Evolutionary conservation across 306 rosid genomes (phyloP), one percentile per base, ranked within the genome.

Genomic region (Acmispon strigosus): DNA sequence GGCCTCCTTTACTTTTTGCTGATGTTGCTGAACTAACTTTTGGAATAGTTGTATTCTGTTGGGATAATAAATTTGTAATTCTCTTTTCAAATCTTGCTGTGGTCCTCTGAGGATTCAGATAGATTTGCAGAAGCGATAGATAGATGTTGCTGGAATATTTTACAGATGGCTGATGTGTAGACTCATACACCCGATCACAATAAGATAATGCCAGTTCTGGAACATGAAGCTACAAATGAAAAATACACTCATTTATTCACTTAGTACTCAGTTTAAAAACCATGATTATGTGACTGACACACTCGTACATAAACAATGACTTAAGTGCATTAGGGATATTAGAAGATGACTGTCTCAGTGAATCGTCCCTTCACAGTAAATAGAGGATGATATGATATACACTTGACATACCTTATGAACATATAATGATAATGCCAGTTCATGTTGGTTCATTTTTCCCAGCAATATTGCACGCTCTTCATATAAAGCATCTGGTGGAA

Each of bases 381-480:
- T 16, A 56, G 10, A 57, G 6, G 32, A 68, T 16, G 20, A 69
- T 19, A 41, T 4, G 56, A 54, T 29, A 41, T 79, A 11, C 32
- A 68, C 22, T 48, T 8, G 27, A 62, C 69, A 53, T 84, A 95
- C 99, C 96, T 95, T 95, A 13, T 89, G 97, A 74, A 95, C 97
- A 79, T 91, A 91, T 42, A 91, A 78, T 66, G 97, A 89, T 48
- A 95, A 76, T 64, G 99, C 96, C 73, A 95, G 85, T 85, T 95
- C 96, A 82, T 95, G 99, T 69, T 91, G 97, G 79, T 91, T 91
- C 92, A 95, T 87, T 83, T 89, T 95, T 36, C 97, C 99, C 82
- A 91, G 63, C 78, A 95, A 84, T 59, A 89, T 66, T 59, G 99
- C 99, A 61, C 91, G 99, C 74, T 95, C 99, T 80, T 95, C 99